Conservation (phyloP, 352 stramenopile species). For the Globisporangium solare region DNA sequence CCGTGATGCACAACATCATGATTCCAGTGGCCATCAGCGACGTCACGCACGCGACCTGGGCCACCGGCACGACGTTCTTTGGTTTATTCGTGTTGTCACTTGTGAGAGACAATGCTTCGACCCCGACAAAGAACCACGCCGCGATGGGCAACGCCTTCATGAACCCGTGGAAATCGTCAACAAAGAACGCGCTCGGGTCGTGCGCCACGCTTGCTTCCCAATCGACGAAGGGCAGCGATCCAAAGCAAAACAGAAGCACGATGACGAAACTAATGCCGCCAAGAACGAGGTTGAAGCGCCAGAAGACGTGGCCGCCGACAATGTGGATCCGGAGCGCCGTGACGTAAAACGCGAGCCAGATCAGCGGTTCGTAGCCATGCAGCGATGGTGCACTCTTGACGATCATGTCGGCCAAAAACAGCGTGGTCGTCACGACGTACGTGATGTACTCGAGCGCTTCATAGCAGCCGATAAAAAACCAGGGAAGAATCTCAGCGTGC, state of each 20-base stretch:
- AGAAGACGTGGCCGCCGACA: slow-evolving; percentile 29
- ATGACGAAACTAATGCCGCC: slow-evolving; percentile 26
- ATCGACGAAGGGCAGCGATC: slow-evolving; percentile 23
- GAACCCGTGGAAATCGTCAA: slow-evolving; percentile 23
- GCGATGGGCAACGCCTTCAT: slow-evolving; percentile 29
- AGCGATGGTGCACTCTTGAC: slow-evolving; percentile 12
- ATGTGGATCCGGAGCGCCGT: slow-evolving; percentile 30
- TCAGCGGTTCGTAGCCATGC: slow-evolving; percentile 17
- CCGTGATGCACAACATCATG: slow-evolving; percentile 20
- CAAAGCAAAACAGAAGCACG: slow-evolving; percentile 34
- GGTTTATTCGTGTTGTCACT: slow-evolving; percentile 1
- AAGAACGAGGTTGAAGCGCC: slow-evolving; percentile 33
- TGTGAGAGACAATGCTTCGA: slow-evolving; percentile 32
- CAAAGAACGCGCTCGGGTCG: slow-evolving; percentile 6
- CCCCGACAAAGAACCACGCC: slow-evolving; percentile 44
- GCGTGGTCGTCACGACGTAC: slow-evolving; percentile 32
- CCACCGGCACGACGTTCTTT: slow-evolving; percentile 6
- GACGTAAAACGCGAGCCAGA: slow-evolving; percentile 30
- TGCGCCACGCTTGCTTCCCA: slow-evolving; percentile 13
- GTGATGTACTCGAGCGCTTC: slow-evolving; percentile 40
- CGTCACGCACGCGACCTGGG: slow-evolving; percentile 35
- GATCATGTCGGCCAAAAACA: slow-evolving; percentile 31
- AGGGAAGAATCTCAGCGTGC: slow-evolving; percentile 29
- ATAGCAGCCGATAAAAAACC: slow-evolving; percentile 31
- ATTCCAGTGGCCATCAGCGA: slow-evolving; percentile 21